Conservation (phyloP, 176 grass and related monocot species). For the Rhynchospora pubera region DNA sequence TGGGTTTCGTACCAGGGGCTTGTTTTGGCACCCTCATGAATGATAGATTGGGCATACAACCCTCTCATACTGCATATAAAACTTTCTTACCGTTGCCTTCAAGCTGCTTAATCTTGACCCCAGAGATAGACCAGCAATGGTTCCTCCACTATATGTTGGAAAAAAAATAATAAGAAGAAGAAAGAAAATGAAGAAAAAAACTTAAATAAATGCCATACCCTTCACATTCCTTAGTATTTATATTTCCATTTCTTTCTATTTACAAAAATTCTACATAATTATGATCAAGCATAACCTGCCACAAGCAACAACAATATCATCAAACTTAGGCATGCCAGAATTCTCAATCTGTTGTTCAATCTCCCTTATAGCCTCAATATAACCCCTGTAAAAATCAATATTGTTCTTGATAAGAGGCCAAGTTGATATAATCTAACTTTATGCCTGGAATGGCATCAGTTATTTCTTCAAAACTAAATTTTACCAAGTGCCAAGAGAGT, state of each 20-base stretch:
- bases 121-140: slow-evolving; percentile 85
- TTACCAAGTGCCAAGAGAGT: slow-evolving; percentile 95
- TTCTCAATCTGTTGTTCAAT: slow-evolving; percentile 62
- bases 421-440: not conserved
- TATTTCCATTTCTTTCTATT: not conserved
- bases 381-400: slow-evolving; percentile 59
- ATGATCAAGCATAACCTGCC: slow-evolving; percentile 49
- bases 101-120: slow-evolving; percentile 81
- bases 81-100: slow-evolving; percentile 60
- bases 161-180: not conserved
- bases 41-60: no score
- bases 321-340: slow-evolving; percentile 51
- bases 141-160: slow-evolving; percentile 62
- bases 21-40: no score
- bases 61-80: not conserved
- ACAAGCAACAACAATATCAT: slow-evolving; percentile 85
- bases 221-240: not conserved
- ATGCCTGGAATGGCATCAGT: not conserved
- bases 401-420: not conserved
- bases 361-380: slow-evolving; percentile 87
- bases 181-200: not conserved
- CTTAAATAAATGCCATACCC: not conserved
- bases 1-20: no score
- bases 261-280: not conserved
- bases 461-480: not conserved